Conservation (phyloP, 2,329 filamentous ascomycete genomes). For the Atkinsonella texensis region DNA sequence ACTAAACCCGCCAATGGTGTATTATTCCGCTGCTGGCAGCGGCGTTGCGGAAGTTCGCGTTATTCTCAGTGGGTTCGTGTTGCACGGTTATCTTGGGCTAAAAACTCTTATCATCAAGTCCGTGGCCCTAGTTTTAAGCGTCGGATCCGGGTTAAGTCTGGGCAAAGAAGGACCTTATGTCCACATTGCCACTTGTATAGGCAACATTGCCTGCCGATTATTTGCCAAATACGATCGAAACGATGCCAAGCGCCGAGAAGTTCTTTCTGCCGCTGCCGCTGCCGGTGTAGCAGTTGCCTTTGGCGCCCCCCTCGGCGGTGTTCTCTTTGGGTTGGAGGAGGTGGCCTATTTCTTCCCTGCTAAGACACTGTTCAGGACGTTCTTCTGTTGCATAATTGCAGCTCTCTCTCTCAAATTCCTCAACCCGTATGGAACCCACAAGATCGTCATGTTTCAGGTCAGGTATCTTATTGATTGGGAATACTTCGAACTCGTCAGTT, state of each 20-base stretch:
- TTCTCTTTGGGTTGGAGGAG: conserved; percentile 89
- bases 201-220: conserved; percentile 89
- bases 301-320: conserved; percentile 74
- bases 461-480: conserved; percentile 86
- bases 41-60: conserved; percentile 96
- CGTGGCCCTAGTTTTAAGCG: conserved; percentile 69
- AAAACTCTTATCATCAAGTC: conserved; percentile 82
- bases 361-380: conserved; percentile 93
- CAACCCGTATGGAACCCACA: conserved; percentile 90
- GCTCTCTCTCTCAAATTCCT: conserved; percentile 87
- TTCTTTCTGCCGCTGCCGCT: conserved; percentile 84
- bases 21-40: conserved; percentile 91
- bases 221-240: conserved; percentile 91
- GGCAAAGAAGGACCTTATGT: conserved; percentile 95
- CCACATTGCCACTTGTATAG: conserved; percentile 91
- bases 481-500: conserved; percentile 78
- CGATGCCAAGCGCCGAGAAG: conserved; percentile 85
- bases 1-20: conserved; percentile 61
- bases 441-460: conserved; percentile 94
- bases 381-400: conserved; percentile 94
- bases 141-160: conserved; percentile 83
- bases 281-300: conserved; percentile 92
- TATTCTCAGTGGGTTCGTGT: conserved; percentile 92
- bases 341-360: conserved; percentile 96
- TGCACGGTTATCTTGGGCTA: conserved; percentile 88